Evolutionary conservation across 1,139 yeast genomes (phyloP).

Genomic region (Magnusiomyces magnusii): DNA sequence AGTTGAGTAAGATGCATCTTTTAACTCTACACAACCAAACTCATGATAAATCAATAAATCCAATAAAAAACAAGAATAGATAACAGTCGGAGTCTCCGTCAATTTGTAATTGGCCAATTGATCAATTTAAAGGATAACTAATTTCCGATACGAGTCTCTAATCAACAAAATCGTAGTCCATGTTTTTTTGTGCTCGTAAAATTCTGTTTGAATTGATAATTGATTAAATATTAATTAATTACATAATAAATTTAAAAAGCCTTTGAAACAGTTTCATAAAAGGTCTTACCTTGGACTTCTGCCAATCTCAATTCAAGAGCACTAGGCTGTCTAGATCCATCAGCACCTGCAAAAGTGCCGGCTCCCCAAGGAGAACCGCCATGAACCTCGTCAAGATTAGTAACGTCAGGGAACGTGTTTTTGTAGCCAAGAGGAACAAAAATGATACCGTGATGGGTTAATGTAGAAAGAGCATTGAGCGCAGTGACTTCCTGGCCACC

Average conservation of each 20-base stretch:
- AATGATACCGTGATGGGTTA: constrained; percentile 73
- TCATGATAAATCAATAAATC: too few species aligned
- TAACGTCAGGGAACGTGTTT: constrained; percentile 48
- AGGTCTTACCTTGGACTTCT: constrained; percentile 53
- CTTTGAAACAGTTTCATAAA: constrained; percentile 41
- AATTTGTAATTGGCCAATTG: too few species aligned
- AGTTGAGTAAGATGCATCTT: too few species aligned
- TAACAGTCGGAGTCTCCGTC: too few species aligned
- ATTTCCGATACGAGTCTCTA: too few species aligned
- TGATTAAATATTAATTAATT: too few species aligned
- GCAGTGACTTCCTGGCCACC: constrained; percentile 78
- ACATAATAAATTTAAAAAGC: constrained; percentile 6
- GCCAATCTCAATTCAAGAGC: constrained; percentile 61
- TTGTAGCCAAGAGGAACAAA: constrained; percentile 78
- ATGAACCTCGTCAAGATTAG: constrained; percentile 60
- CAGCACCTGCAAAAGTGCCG: constrained; percentile 69
- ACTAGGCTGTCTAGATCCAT: constrained; percentile 69
- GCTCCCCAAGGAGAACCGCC: constrained; percentile 92
- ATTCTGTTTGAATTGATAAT: too few species aligned
- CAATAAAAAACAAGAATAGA: too few species aligned
- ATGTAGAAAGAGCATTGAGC: constrained; percentile 55
- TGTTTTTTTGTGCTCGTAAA: too few species aligned
- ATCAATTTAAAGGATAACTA: too few species aligned
- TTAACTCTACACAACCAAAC: too few species aligned
- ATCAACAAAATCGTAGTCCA: too few species aligned